Percentiles rank a stretch among this genome's conserved stretches.
These are phyloP conservation scores for Ophiostoma ulmi DNA, from an alignment of 2,329 filamentous ascomycete genomes.

Conservation along the genomic window DNA sequence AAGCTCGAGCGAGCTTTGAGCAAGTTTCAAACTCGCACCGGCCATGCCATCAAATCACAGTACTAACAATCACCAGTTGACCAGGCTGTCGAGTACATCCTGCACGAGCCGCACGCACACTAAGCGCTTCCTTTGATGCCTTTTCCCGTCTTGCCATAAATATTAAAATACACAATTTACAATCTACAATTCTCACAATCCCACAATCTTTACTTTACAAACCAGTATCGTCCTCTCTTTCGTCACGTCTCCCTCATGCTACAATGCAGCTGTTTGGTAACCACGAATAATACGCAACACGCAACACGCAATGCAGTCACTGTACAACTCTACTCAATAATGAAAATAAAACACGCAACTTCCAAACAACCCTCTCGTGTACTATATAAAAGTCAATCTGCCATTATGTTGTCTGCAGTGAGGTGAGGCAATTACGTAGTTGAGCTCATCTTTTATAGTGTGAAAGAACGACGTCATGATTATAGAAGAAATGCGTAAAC, in stretches of 20 bases:
- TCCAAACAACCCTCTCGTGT: neutral
- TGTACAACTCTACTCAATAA: neutral
- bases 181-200: neutral
- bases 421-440: neutral
- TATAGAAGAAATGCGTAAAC: neutral
- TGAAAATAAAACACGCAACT: conserved; percentile 1
- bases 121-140: conserved; percentile 33
- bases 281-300: neutral
- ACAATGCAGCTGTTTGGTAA: neutral
- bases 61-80: conserved; percentile 56
- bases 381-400: neutral
- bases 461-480: neutral
- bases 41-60: neutral
- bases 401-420: neutral
- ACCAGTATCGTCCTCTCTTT: neutral
- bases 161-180: conserved; percentile 1
- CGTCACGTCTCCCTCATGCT: neutral
- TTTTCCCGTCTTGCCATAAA: neutral
- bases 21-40: too few relatives aligned
- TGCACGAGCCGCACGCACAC: conserved; percentile 86
- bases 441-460: too few relatives aligned
- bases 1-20: too few relatives aligned
- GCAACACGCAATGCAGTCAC: neutral
- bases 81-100: conserved; percentile 91
- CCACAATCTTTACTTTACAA: neutral